phyloP scores from a whole-genome alignment of 1,284 basidiomycete species.

The Trichosporon sp. region DNA sequence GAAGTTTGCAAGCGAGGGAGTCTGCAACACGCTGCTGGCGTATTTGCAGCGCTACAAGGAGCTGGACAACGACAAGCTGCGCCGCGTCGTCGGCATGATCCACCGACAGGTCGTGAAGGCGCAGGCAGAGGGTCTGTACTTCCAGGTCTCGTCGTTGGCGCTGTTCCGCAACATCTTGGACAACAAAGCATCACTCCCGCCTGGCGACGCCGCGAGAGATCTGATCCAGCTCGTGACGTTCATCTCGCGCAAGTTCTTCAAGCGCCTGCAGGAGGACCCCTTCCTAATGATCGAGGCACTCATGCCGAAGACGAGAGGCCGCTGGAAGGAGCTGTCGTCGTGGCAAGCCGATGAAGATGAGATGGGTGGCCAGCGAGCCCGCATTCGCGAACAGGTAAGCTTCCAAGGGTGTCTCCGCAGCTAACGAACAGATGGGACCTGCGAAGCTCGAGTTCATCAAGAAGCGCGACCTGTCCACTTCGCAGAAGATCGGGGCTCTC shows the following conservation, averaged over 20 bases:
- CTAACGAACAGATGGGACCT: constrained; percentile 37
- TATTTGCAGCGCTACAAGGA: constrained; percentile 77
- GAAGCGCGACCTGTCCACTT: constrained; percentile 68
- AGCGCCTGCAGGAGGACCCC: constrained; percentile 68
- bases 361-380: constrained; percentile 47
- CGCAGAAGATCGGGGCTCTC: constrained; percentile 79
- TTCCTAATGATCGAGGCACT: constrained; percentile 83
- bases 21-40: constrained; percentile 70
- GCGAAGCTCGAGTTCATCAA: constrained; percentile 76
- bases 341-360: constrained; percentile 50
- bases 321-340: constrained; percentile 78
- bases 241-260: constrained; percentile 86
- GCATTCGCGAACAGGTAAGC: constrained; percentile 45
- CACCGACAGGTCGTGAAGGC: constrained; percentile 82
- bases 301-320: constrained; percentile 77
- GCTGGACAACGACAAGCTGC: constrained; percentile 75
- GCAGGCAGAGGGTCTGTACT: constrained; percentile 86
- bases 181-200: constrained; percentile 67
- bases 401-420: background rate
- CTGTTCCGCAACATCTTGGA: constrained; percentile 77
- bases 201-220: constrained; percentile 72
- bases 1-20: constrained; percentile 77
- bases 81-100: constrained; percentile 74
- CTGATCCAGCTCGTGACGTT: constrained; percentile 74
- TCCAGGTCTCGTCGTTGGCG: constrained; percentile 78